Conservation (phyloP, 75 land plant genomes). For the Azolla pinnata region DNA sequence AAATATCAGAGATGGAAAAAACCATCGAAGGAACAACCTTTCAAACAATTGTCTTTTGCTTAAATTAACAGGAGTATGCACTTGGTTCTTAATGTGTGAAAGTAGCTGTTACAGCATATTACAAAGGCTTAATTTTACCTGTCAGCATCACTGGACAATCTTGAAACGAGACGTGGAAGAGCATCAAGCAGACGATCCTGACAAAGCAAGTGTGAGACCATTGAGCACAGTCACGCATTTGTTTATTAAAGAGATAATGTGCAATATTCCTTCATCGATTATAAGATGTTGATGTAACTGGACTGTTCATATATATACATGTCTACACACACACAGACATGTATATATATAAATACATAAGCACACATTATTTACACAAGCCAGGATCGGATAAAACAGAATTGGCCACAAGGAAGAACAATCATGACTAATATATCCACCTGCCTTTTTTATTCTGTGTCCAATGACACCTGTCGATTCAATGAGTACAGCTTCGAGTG, state of each 20-base stretch:
- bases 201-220: too few relatives aligned
- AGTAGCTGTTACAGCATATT: too few relatives aligned
- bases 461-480: conserved; percentile 98
- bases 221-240: too few relatives aligned
- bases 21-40: too few relatives aligned
- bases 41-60: too few relatives aligned
- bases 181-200: conserved; percentile 80
- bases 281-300: too few relatives aligned
- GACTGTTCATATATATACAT: neutral
- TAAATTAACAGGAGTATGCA: too few relatives aligned
- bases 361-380: neutral
- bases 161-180: conserved; percentile 64
- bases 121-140: too few relatives aligned
- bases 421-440: too few relatives aligned
- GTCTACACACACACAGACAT: neutral
- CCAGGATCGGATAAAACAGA: neutral
- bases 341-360: neutral
- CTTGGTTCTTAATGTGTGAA: too few relatives aligned
- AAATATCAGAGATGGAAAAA: too few relatives aligned
- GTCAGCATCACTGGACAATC: conserved; percentile 49
- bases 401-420: neutral
- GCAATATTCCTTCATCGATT: neutral
- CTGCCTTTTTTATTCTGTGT: conserved; percentile 90
- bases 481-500: conserved; percentile 49
- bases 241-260: too few relatives aligned